Evolutionary conservation across 2,329 filamentous ascomycete genomes (phyloP).

Genomic region (Aaosphaeria arxii): DNA sequence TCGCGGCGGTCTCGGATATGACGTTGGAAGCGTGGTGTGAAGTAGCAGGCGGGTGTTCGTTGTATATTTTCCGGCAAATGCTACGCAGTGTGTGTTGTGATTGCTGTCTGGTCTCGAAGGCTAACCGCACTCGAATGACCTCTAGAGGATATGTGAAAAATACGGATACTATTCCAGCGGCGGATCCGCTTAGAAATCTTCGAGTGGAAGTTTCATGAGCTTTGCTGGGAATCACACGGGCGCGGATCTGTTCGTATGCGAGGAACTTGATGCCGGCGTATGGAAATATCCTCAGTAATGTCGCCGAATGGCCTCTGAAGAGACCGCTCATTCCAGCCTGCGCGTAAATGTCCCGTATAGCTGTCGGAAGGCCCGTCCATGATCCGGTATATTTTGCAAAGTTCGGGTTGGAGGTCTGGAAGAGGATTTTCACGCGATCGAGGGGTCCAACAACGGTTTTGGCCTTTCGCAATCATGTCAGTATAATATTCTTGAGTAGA

Average conservation of each 20-base stretch:
- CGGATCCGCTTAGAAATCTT: slow-evolving; percentile 68
- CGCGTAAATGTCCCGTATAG: slow-evolving; percentile 78
- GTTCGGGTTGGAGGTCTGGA: slow-evolving; percentile 90
- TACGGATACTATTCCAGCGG: slow-evolving; percentile 84
- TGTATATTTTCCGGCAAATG: slow-evolving; percentile 84
- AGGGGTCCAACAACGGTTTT: slow-evolving; percentile 95
- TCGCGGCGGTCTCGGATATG: slow-evolving; percentile 39
- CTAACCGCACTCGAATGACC: slow-evolving; percentile 85
- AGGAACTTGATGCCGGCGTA: slow-evolving; percentile 98
- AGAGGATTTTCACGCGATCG: slow-evolving; percentile 97
- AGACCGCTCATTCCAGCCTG: slow-evolving; percentile 73
- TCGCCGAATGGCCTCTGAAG: slow-evolving; percentile 92
- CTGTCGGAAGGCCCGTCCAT: slow-evolving; percentile 78
- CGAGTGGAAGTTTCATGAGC: slow-evolving; percentile 78
- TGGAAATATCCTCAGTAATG: slow-evolving; percentile 89
- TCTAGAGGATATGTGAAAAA: slow-evolving; percentile 97
- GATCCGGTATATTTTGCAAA: slow-evolving; percentile 91
- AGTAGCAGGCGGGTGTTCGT: slow-evolving; percentile 57
- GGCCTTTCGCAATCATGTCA: slow-evolving; percentile 54
- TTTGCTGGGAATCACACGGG: slow-evolving; percentile 66
- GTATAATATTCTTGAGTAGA: no score
- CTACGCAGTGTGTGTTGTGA: slow-evolving; percentile 66
- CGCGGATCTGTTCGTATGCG: slow-evolving; percentile 93
- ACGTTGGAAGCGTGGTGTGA: slow-evolving; percentile 31
- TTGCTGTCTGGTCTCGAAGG: slow-evolving; percentile 84